phyloP scores from a whole-genome alignment of 345 rosid species.

The Lagerstroemia speciosa region DNA sequence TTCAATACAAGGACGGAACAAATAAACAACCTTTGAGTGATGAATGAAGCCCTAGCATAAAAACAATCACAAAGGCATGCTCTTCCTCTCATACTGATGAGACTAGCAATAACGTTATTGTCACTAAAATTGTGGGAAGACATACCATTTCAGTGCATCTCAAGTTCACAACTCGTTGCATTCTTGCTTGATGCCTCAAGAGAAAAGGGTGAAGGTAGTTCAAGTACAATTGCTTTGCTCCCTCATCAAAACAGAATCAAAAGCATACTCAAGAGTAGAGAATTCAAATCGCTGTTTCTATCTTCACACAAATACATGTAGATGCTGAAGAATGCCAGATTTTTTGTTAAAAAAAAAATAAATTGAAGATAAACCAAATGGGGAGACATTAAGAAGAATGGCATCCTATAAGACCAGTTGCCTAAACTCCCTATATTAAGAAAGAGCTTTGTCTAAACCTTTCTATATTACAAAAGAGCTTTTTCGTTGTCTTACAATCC shows the following conservation, averaged over 20 bases:
- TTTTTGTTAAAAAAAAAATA: too few species aligned
- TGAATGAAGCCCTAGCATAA: not conserved
- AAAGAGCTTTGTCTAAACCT: too few species aligned
- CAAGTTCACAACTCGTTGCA: conserved; percentile 34
- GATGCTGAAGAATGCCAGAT: too few species aligned
- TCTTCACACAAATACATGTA: too few species aligned
- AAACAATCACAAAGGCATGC: not conserved
- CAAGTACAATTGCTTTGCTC: conserved; percentile 45
- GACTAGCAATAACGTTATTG: not conserved
- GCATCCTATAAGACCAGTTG: too few species aligned
- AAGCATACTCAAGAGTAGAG: too few species aligned
- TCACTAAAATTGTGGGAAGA: not conserved
- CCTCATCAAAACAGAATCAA: conserved; percentile 19
- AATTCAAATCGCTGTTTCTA: too few species aligned
- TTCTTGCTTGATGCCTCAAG: conserved; percentile 42
- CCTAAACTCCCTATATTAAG: too few species aligned
- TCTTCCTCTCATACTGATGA: not conserved
- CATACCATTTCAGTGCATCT: conserved; percentile 37
- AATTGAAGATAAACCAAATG: too few species aligned
- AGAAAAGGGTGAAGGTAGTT: conserved; percentile 55
- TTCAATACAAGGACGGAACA: not conserved
- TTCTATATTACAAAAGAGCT: too few species aligned
- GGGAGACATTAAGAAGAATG: too few species aligned
- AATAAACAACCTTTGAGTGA: not conserved
- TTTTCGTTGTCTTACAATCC: too few species aligned